These are phyloP conservation scores for Lachnellula occidentalis DNA, from an alignment of 2,329 filamentous ascomycete species.

Conservation along the genomic window DNA sequence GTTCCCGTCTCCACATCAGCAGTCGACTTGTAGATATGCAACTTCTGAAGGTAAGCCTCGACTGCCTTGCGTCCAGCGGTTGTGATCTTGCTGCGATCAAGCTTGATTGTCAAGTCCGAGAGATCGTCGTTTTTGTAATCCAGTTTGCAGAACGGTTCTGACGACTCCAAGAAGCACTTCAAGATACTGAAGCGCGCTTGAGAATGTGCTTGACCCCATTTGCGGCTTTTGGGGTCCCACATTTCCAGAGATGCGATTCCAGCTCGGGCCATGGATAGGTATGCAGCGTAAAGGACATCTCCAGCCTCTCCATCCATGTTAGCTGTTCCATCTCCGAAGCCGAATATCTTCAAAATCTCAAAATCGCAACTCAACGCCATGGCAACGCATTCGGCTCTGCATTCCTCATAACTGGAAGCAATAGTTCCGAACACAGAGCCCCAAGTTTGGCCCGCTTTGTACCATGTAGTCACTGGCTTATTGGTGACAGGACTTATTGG, in stretches of 20 bases:
- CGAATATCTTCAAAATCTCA: constrained; percentile 82
- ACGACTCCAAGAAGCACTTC: constrained; percentile 76
- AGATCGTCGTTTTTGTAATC: constrained; percentile 64
- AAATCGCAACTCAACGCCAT: constrained; percentile 91
- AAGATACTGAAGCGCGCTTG: constrained; percentile 89
- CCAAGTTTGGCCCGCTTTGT: constrained; percentile 95
- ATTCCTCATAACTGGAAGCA: constrained; percentile 89
- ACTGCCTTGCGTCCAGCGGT: constrained; percentile 76
- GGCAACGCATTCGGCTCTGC: constrained; percentile 86
- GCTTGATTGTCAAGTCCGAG: constrained; percentile 72
- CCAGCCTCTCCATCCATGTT: constrained; percentile 74
- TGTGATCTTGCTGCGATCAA: constrained; percentile 83
- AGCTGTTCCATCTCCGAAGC: constrained; percentile 71
- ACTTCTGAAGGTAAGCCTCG: constrained; percentile 79
- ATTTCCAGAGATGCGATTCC: constrained; percentile 84
- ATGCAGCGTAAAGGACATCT: constrained; percentile 81
- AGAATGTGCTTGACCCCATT: constrained; percentile 91
- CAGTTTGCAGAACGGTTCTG: constrained; percentile 80
- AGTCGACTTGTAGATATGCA: constrained; percentile 89
- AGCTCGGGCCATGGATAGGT: constrained; percentile 91
- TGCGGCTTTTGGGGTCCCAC: constrained; percentile 86
- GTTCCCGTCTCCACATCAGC: constrained; percentile 76
- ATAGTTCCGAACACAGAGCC: constrained; percentile 84
- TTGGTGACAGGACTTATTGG: constrained; percentile 74
- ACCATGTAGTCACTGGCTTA: constrained; percentile 78